Percentiles rank a stretch among this genome's conserved stretches.
Evolutionary conservation across 176 grass and related monocot genomes (phyloP).

Genomic region (Triticum dicoccoides): DNA sequence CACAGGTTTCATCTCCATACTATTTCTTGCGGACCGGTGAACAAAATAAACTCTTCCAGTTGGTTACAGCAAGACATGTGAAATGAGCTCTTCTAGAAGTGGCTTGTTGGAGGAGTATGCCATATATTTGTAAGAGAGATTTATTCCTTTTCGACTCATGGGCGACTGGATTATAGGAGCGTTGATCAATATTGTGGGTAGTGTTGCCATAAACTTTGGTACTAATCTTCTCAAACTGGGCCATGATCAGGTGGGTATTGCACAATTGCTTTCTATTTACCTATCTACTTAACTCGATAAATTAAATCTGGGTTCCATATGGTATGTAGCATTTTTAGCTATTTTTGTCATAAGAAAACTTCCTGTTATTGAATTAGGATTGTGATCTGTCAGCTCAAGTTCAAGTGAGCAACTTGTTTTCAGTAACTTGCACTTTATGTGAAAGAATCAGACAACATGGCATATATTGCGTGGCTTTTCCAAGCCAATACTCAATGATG

Average conservation of each 20-base stretch:
- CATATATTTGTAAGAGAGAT: conserved; percentile 35
- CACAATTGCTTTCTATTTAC: conserved; percentile 21
- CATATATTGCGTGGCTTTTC: not conserved
- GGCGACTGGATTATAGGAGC: conserved; percentile 96
- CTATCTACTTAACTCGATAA: not conserved
- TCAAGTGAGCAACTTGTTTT: conserved; percentile 8
- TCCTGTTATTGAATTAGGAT: not conserved
- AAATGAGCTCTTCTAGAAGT: conserved; percentile 23
- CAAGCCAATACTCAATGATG: not conserved
- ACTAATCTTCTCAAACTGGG: conserved; percentile 99
- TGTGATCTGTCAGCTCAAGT: not conserved
- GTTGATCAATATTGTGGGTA: conserved; percentile 94
- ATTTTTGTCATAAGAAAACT: not conserved
- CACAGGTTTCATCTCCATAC: not conserved
- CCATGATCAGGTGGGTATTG: conserved; percentile 87
- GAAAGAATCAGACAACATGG: not conserved
- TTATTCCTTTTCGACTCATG: conserved; percentile 48
- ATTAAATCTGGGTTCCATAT: not conserved
- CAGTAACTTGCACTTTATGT: conserved; percentile 16
- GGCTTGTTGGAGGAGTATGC: conserved; percentile 24
- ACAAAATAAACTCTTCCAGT: conserved; percentile 8
- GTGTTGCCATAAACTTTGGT: conserved; percentile 97
- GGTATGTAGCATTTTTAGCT: not conserved
- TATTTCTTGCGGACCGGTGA: conserved; percentile 9
- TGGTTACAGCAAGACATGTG: not conserved